Evolutionary conservation across 169 alveolate genomes (phyloP), one percentile per base, ranked within the genome.

Genomic region (Toxoplasma gondii): DNA sequence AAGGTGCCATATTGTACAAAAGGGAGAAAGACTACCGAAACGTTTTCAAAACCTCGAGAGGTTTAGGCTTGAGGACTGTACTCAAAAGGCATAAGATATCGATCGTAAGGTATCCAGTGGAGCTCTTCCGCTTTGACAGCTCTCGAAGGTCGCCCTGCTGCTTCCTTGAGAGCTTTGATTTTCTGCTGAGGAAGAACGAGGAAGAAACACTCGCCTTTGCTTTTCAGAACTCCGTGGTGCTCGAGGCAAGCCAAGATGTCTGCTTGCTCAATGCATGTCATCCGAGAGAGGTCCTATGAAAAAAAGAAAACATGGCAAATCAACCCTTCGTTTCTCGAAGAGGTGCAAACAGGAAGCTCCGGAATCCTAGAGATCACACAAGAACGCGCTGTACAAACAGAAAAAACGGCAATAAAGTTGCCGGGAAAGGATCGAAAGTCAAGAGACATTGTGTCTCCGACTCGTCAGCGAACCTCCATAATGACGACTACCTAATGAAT

Each of bases 21-120:
- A n/a, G n/a, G n/a, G n/a, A n/a, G 58, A 49, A 4, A 12, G 58
- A 12, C 58, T 4, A 49, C 58, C 4, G 58, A 49, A 4, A 49
- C 58, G 58, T 49, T 49, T 49, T 12, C 22, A 12, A 49, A 12
- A 49, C 39, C 45, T 10, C 29, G 10, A 19, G 38, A 29, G 24
- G 90, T 19, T 67, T 94, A 94, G n/a, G 90, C 95, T 82, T 91
- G 94, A 38, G 96, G 96, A 41, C 74, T 64, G 88, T 96, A 93
- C 91, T 97, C 98, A 39, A 96, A 96, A 53, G 97, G 95, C 54
- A 97, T 98, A 81, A 97, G 84, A 81, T 96, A 97, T 67, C 96
- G 97, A 93, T 98, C 99, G 90, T 98, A 98, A 31, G 99, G 98
- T 0, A 97, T 97, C 98, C 98, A 98, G 94, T 97, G 98, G 67